These are phyloP conservation scores for Pichia phayaonensis DNA, from an alignment of 805 yeast species.

Conservation along the genomic window DNA sequence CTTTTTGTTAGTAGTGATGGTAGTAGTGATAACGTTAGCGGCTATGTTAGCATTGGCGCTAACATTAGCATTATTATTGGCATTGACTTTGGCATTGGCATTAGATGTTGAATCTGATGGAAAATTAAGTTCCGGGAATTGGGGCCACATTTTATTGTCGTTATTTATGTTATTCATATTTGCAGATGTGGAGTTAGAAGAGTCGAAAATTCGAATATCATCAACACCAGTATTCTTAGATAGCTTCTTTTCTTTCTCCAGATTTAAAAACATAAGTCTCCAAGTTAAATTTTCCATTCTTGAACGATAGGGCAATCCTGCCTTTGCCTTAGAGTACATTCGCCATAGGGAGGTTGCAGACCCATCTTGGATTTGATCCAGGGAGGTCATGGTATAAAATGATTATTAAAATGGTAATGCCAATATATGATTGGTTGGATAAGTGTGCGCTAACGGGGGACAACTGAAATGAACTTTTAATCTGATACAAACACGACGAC, in stretches of 20 bases:
- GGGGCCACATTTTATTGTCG: slow-evolving; percentile 24
- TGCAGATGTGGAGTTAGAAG: not conserved
- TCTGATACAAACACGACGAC: not conserved
- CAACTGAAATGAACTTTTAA: not conserved
- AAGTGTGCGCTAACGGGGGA: not conserved
- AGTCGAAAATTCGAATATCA: not conserved
- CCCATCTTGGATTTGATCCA: slow-evolving; percentile 20
- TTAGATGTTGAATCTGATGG: not conserved
- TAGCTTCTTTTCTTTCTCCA: slow-evolving; percentile 13
- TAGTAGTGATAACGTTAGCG: not conserved
- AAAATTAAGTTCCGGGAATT: slow-evolving; percentile 27
- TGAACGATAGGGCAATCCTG: slow-evolving; percentile 62
- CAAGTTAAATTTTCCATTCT: slow-evolving; percentile 83
- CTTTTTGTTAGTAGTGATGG: slow-evolving; percentile 5
- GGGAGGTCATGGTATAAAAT: not conserved
- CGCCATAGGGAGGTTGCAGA: slow-evolving; percentile 62
- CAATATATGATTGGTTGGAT: not conserved
- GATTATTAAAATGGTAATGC: not conserved
- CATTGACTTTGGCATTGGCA: not conserved
- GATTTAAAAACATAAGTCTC: slow-evolving; percentile 68
- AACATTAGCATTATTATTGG: not conserved
- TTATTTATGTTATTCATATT: not conserved
- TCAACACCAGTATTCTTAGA: not conserved
- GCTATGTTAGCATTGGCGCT: not conserved
- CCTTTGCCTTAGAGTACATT: slow-evolving; percentile 70